Evolutionary conservation across 2,329 filamentous ascomycete species (phyloP).

Genomic region (Xylariomycetidae sp.): DNA sequence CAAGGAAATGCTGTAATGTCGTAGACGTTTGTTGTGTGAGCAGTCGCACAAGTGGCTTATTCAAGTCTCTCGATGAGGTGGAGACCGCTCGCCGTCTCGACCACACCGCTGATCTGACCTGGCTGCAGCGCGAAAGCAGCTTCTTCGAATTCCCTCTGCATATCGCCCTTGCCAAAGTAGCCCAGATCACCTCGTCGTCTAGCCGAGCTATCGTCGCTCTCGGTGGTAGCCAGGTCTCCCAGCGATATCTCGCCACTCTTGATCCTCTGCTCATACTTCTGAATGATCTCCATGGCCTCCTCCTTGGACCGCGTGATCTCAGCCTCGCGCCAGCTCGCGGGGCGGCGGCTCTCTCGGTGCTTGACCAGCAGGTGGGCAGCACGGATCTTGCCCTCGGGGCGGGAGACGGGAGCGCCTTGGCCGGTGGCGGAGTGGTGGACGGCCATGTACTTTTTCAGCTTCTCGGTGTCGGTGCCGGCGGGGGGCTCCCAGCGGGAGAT

Average conservation of each 20-base stretch:
- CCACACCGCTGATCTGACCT: slow-evolving; percentile 78
- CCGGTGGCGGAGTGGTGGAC: slow-evolving; percentile 62
- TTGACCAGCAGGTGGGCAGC: slow-evolving; percentile 91
- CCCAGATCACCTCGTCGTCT: slow-evolving; percentile 91
- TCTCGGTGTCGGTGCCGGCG: slow-evolving; percentile 78
- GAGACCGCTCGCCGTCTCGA: slow-evolving; percentile 88
- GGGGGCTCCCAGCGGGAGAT: slow-evolving; percentile 96
- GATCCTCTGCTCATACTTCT: slow-evolving; percentile 71
- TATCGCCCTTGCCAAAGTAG: slow-evolving; percentile 89
- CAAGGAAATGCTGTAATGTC: too few species aligned
- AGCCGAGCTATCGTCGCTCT: slow-evolving; percentile 94
- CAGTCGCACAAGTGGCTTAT: too few species aligned
- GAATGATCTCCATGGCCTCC: slow-evolving; percentile 74
- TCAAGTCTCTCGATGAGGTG: slow-evolving; percentile 76
- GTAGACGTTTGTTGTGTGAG: too few species aligned
- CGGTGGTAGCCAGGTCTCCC: slow-evolving; percentile 77
- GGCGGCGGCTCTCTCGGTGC: slow-evolving; percentile 80
- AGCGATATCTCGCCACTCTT: slow-evolving; percentile 61
- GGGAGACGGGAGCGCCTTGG: slow-evolving; percentile 27
- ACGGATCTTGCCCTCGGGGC: slow-evolving; percentile 75
- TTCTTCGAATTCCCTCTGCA: slow-evolving; percentile 99
- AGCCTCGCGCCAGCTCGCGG: slow-evolving; percentile 87
- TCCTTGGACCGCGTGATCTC: slow-evolving; percentile 85
- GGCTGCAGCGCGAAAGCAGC: slow-evolving; percentile 85
- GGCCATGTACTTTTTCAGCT: slow-evolving; percentile 92